Evolutionary conservation across 2,329 filamentous ascomycete genomes (phyloP), one percentile per base, ranked within the genome.

Genomic region (Trichophaea hybrida): DNA sequence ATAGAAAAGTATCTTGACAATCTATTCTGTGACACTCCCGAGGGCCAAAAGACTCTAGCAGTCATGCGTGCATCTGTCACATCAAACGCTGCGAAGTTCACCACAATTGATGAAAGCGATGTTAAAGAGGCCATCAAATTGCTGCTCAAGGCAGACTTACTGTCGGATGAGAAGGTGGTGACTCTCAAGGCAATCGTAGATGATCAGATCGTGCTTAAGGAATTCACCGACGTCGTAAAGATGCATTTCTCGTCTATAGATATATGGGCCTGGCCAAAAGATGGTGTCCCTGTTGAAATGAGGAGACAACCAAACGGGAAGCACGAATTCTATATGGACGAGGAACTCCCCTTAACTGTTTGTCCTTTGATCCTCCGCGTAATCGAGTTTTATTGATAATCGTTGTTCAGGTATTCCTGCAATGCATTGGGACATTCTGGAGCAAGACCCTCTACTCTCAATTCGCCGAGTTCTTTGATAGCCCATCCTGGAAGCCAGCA

Each of bases 241-340:
- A 78, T 81, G 74, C 73, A 78, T 49, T 73, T 80, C 49, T 71
- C 73, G 0, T 72, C 74, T 5, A 67, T 81, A 1, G 73, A 76
- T 17, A 75, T 70, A 31, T 82, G 79, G 79, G 67, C 70, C 10
- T 82, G 79, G 78, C 72, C 72, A 13, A 67, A 70, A 1, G 69
- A 68, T 10, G 74, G 72, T 3, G 72, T 79, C 6, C 70, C 73
- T 1, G 66, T 80, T 1, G 72, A 77, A 50, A 75, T 77, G 72
- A 74, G 78, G 38, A 74, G 76, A 6, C 76, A 79, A 55, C 67
- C 81, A 38, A 80, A 79, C 64, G 77, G 78, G 2, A 77, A 78
- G 61, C 83, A 82, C 66, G 73, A 79, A 1, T 76, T 81, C 32
- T 80, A 75, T 66, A 79, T 80, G 73, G 77, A 81, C 54, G 77